These are phyloP conservation scores for Aureobasidium sp. DNA, from an alignment of 2,329 filamentous ascomycete genomes.

Conservation along the genomic window DNA sequence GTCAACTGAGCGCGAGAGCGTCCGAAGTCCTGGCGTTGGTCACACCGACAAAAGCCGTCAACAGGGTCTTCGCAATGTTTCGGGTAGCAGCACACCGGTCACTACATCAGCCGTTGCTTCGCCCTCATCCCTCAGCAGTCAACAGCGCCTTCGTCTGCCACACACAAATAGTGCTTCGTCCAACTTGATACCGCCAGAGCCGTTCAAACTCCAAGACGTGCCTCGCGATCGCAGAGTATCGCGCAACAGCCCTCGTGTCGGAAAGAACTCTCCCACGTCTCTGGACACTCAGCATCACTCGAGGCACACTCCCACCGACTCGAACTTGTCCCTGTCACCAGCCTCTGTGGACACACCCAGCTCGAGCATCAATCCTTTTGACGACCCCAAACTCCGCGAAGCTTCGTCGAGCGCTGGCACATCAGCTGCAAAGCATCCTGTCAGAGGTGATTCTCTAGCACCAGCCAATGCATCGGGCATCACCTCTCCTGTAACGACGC, in stretches of 20 bases:
- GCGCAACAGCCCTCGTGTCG: constrained; percentile 24
- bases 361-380: constrained; percentile 30
- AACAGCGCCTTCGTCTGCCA: constrained; percentile 21
- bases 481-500: constrained; percentile 25
- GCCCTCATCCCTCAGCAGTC: constrained; percentile 17
- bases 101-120: constrained; percentile 20
- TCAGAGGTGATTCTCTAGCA: constrained; percentile 52
- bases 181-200: constrained; percentile 25
- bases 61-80: constrained; percentile 34
- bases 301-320: constrained; percentile 6
- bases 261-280: neutral
- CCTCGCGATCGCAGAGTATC: constrained; percentile 54
- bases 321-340: constrained; percentile 22
- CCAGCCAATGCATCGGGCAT: constrained; percentile 23
- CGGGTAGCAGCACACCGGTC: constrained; percentile 20
- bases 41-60: constrained; percentile 25
- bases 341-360: constrained; percentile 29
- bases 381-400: constrained; percentile 29
- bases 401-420: constrained; percentile 22
- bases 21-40: neutral
- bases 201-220: constrained; percentile 72
- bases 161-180: constrained; percentile 21
- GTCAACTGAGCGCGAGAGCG: constrained; percentile 35
- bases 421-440: constrained; percentile 32
- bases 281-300: neutral